Evolutionary conservation across 2,329 filamentous ascomycete genomes (phyloP).

Genomic region (Curvularia verruculosa): DNA sequence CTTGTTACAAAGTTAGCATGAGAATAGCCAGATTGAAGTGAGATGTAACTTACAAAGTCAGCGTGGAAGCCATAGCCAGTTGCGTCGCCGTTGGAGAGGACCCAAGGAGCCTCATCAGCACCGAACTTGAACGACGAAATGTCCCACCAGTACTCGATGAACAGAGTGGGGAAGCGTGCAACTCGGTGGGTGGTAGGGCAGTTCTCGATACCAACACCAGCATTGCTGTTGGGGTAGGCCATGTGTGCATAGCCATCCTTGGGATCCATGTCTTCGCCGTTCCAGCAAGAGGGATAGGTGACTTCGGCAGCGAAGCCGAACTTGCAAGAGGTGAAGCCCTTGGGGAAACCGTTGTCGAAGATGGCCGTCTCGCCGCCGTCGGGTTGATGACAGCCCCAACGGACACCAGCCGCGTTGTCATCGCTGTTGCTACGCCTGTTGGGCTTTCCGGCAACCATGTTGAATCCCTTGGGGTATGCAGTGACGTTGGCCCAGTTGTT

Average conservation of each 20-base stretch:
- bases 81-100: conserved; percentile 46
- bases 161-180: conserved; percentile 47
- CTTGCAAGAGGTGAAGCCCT: conserved; percentile 46
- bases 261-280: conserved; percentile 42
- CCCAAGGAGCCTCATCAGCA: conserved; percentile 40
- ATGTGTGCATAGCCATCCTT: conserved; percentile 44
- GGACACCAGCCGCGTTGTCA: conserved; percentile 38
- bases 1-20: conserved; percentile 4
- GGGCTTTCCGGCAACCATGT: conserved; percentile 46
- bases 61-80: conserved; percentile 48
- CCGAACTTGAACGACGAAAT: conserved; percentile 43
- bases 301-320: conserved; percentile 45
- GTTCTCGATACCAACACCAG: conserved; percentile 39
- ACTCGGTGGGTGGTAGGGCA: conserved; percentile 41
- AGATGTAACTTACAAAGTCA: conserved; percentile 36
- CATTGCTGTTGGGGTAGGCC: conserved; percentile 46
- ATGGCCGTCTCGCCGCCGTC: conserved; percentile 32
- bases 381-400: conserved; percentile 42
- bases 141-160: conserved; percentile 51
- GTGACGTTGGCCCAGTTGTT: conserved; percentile 44
- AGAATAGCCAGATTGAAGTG: no score
- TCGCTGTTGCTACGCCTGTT: conserved; percentile 40
- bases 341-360: conserved; percentile 44
- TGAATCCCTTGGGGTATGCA: conserved; percentile 46
- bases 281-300: conserved; percentile 49